Percentiles rank a stretch among this genome's conserved stretches.
Conservation (phyloP, 83 land plant genomes). For the Isoetes engelmannii region DNA sequence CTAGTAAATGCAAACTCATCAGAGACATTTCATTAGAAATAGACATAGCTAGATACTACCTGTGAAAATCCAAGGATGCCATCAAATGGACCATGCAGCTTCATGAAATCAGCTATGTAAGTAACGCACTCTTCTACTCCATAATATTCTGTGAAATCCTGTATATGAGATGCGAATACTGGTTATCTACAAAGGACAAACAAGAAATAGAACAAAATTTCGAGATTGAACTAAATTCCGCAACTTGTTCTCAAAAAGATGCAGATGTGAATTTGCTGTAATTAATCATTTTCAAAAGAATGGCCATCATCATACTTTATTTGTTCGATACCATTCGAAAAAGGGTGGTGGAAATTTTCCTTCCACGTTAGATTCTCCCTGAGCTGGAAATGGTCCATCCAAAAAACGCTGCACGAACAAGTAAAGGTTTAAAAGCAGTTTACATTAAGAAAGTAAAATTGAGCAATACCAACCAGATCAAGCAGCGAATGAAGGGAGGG, state of each 20-base stretch:
- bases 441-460: not conserved
- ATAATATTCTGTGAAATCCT: slow-evolving; percentile 23
- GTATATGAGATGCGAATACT: not conserved
- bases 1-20: not conserved
- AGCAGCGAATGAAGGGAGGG: slow-evolving; percentile 21
- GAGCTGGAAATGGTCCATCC: slow-evolving; percentile 22
- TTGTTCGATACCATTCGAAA: slow-evolving; percentile 23
- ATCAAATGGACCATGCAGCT: slow-evolving; percentile 25
- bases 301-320: slow-evolving; percentile 12
- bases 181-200: not conserved
- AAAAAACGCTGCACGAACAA: slow-evolving; percentile 4
- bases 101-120: slow-evolving; percentile 22
- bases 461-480: slow-evolving; percentile 9
- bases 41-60: not conserved
- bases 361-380: slow-evolving; percentile 24
- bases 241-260: too few relatives aligned
- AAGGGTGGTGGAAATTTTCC: slow-evolving; percentile 19
- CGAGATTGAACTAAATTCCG: too few relatives aligned
- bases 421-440: not conserved
- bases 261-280: too few relatives aligned
- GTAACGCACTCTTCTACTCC: slow-evolving; percentile 15
- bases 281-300: too few relatives aligned
- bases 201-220: not conserved
- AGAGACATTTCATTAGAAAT: not conserved
- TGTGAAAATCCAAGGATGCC: slow-evolving; percentile 24